Evolutionary conservation across 495 filamentous ascomycete genomes (phyloP).

Genomic region (Xylaria grammica): DNA sequence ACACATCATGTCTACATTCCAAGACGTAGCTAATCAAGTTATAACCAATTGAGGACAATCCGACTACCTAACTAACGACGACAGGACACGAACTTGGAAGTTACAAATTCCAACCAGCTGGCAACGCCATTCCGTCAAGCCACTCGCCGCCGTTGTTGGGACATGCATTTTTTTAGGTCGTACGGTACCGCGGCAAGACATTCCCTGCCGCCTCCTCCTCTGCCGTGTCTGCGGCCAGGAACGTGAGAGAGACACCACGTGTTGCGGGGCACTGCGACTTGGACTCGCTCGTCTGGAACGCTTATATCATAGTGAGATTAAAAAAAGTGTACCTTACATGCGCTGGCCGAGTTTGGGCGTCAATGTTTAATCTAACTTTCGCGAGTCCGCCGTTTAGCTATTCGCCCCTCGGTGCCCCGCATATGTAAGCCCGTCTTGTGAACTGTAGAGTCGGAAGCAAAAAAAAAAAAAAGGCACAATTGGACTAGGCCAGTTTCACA

Average conservation of each 20-base stretch:
- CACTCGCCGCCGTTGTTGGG: neutral
- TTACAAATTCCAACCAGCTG: neutral
- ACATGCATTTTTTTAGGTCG: neutral
- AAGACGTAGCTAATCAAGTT: neutral
- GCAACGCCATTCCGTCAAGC: too few species aligned
- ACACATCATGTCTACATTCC: too few species aligned
- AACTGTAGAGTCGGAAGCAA: too few species aligned
- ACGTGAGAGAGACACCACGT: conserved; percentile 19
- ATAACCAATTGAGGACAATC: neutral
- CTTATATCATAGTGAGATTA: too few species aligned
- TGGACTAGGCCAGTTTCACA: too few species aligned
- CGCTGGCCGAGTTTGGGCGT: neutral
- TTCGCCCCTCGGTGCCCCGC: too few species aligned
- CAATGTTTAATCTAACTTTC: neutral
- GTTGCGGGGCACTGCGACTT: conserved; percentile 5
- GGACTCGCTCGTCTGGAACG: too few species aligned
- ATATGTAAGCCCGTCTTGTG: too few species aligned
- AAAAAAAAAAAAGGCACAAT: too few species aligned
- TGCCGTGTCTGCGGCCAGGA: neutral
- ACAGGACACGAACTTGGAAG: neutral
- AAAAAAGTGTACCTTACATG: neutral
- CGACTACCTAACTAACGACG: neutral
- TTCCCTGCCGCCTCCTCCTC: neutral
- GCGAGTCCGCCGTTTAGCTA: neutral
- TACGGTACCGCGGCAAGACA: conserved; percentile 12